Evolutionary conservation across 495 filamentous ascomycete species (phyloP), one percentile per base, ranked within the genome.

Genomic region (Letharia columbiana): DNA sequence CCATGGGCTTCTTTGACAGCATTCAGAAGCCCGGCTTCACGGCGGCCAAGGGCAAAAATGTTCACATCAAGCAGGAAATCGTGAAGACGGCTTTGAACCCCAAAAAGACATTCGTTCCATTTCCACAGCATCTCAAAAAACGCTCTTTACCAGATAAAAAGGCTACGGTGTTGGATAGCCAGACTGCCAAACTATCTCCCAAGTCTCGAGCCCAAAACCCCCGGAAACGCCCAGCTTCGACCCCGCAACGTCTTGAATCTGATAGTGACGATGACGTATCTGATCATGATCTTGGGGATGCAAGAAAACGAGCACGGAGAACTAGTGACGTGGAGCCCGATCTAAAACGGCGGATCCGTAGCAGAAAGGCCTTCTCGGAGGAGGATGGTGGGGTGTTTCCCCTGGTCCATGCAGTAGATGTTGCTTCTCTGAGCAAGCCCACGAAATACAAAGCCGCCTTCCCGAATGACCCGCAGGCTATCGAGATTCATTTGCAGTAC

Each of bases 321-420:
- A 77, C 74, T 39, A 76, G 74, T 40, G 78, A 77, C 56, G 72
- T 74, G 15, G 81, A 82, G 62, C 76, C 77, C 28, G 88, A 90
- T 71, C 71, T 76, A 44, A 83, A 82, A 60, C 80, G 89, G 62
- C 77, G 80, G 66, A 67, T 92, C 66, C 80, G 83, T 57, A 86
- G 85, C 28, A 76, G 82, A 65, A 82, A 82, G 71, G 79, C 84
- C n/a, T 87, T 86, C 67, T 83, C 81, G 10, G 77, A 83, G 31
- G 84, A 81, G 39, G 79, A 79, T 59, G 69, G 75, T 45, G 77
- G 76, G 58, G 75, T 81, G 11, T 81, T 82, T 56, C 71, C 73
- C 33, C 83, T 85, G 78, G 83, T 90, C 47, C 89, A 92, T 72
- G 88, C 88, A 0, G 81, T 81, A 28, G 84, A 89, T 63, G 85